Evolutionary conservation across 768 basidiomycete genomes (phyloP), one percentile per base, ranked within the genome.

Genomic region (Royoungia palumana): DNA sequence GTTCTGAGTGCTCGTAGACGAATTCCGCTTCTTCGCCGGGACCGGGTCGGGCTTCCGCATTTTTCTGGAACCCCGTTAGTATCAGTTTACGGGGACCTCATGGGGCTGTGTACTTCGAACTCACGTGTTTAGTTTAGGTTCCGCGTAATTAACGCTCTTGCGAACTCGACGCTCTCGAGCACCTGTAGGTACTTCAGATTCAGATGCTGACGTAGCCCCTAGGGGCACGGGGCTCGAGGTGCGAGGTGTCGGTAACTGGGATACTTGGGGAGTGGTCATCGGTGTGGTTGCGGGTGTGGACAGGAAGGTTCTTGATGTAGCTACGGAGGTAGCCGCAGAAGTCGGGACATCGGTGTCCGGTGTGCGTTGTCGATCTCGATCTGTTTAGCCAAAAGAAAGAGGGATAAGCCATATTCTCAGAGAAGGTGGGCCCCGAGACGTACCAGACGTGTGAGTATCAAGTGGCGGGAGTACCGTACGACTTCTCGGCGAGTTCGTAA

Each of bases 51-150:
- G 89, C 68, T 91, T 91, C 38, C 89, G 84, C 89, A 92, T 91
- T 80, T 92, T 92, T 39, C 88, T 90, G 60, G 37, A 58, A 34
- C 38, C 14, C 20, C 28, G 16, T n/a, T 27, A 7, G 4, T 5
- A 52, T 58, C 51, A 55, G 41, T 50, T 44, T 19, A 52, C 11
- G 24, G 34, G 16, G 19, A 35, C 27, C 43, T 39, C 36, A 35
- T 21, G 43, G 37, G 41, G 46, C 11, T 12, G 34, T 16, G 34
- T 44, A 28, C 35, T 13, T 22, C 38, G 25, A 35, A 80, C 83
- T 44, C 62, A 89, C 88, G 88, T 92, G 65, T 92, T 91, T 20
- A 93, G 75, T 63, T 91, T 93, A 11, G 90, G 90, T 61, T 93
- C 90, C 0, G 89, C 74, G 56, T 93, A 92, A 64, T 92, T 92